A percentile compares a stretch with the other conserved stretches of the same genome.
These are phyloP conservation scores for Pseudogymnoascus pannorum DNA, from an alignment of 2,329 filamentous ascomycete genomes.

Conservation along the genomic window DNA sequence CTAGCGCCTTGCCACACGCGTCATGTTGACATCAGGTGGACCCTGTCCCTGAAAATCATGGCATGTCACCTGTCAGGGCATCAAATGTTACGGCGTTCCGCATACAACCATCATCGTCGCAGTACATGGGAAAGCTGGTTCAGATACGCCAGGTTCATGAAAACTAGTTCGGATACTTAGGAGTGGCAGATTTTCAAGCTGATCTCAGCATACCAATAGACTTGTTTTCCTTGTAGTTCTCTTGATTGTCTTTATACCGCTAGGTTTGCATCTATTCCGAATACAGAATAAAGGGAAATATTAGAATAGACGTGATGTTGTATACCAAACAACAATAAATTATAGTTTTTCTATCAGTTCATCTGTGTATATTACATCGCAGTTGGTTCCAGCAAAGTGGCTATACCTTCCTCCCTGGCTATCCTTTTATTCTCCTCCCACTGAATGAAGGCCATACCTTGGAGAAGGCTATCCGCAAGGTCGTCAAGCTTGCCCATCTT, in stretches of 20 bases:
- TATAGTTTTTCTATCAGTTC: background rate
- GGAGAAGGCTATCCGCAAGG: conserved; percentile 70
- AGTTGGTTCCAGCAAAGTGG: background rate
- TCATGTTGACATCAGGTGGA: background rate
- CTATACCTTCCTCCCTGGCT: conserved; percentile 19
- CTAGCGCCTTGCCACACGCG: background rate
- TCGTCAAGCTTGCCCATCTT: conserved; percentile 64
- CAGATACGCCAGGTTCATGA: background rate
- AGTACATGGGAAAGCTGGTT: background rate
- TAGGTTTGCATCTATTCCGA: background rate
- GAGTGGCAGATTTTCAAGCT: background rate
- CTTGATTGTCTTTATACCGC: background rate
- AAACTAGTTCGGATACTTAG: background rate
- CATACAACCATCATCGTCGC: background rate
- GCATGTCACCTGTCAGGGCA: background rate
- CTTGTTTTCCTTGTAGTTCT: conserved; percentile 1
- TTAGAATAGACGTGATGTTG: conserved; percentile 2
- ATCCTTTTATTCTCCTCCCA: conserved; percentile 58
- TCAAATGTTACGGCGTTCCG: background rate
- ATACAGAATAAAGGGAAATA: conserved; percentile 4
- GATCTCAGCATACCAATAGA: conserved; percentile 1
- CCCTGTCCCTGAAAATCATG: background rate
- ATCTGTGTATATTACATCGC: background rate
- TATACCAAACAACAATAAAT: conserved; percentile 7
- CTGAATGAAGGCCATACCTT: conserved; percentile 67